phyloP scores from a whole-genome alignment of 768 basidiomycete species.

The Auriscalpium microsporum region DNA sequence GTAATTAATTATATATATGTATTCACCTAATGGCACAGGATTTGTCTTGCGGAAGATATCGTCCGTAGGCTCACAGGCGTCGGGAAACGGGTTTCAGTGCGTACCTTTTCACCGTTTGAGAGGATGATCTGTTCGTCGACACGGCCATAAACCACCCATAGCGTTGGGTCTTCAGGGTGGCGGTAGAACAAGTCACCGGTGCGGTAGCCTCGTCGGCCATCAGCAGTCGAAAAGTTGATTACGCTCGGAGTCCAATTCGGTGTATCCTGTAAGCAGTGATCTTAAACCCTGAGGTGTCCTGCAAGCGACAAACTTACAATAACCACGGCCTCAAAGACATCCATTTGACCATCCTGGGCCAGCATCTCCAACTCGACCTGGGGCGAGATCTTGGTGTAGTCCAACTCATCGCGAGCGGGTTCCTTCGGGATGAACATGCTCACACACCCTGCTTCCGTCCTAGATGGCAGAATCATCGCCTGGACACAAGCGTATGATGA shows the following conservation, averaged over 20 bases:
- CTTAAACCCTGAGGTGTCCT: background rate
- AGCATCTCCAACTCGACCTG: background rate
- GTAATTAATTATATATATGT: background rate
- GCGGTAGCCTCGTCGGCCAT: constrained; percentile 26
- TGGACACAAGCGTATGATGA: background rate
- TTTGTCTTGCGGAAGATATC: constrained; percentile 19
- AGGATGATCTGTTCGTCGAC: constrained; percentile 39
- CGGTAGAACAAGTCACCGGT: constrained; percentile 33
- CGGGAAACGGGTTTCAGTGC: constrained; percentile 16
- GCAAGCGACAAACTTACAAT: background rate
- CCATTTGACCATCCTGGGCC: background rate
- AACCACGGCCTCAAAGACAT: background rate
- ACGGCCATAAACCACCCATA: constrained; percentile 34
- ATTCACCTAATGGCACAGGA: background rate
- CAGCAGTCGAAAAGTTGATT: constrained; percentile 23
- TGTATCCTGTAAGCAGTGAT: too few relatives aligned
- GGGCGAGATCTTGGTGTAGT: background rate
- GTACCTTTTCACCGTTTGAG: constrained; percentile 27
- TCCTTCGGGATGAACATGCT: background rate
- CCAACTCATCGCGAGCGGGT: background rate
- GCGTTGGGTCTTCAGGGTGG: constrained; percentile 30
- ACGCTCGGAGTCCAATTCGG: constrained; percentile 12
- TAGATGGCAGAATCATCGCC: background rate
- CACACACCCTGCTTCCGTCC: background rate
- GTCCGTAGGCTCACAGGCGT: constrained; percentile 17